Conservation (phyloP, 148 eudicot species). For the Rheum nobile region DNA sequence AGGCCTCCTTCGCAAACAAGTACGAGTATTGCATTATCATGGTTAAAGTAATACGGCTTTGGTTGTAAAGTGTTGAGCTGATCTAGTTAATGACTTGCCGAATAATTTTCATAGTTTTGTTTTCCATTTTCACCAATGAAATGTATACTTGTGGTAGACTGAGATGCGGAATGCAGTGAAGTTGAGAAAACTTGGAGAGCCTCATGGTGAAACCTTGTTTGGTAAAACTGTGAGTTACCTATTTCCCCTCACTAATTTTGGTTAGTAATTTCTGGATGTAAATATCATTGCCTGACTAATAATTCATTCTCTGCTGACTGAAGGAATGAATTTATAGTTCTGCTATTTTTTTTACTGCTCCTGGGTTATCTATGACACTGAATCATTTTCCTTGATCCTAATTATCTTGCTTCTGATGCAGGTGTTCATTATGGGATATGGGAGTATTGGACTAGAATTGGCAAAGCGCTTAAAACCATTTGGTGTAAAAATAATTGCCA, state of each 20-base stretch:
- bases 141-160: constrained; percentile 27
- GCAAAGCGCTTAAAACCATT: constrained; percentile 90
- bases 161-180: constrained; percentile 69
- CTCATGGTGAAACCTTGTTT: constrained; percentile 64
- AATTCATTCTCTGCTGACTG: neutral
- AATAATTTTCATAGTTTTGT: neutral
- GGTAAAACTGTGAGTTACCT: constrained; percentile 71
- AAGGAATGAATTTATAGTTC: neutral
- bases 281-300: neutral
- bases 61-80: neutral
- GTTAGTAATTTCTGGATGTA: neutral
- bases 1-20: constrained; percentile 92
- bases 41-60: neutral
- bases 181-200: constrained; percentile 64
- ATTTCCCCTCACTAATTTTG: too few relatives aligned
- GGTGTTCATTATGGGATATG: constrained; percentile 89
- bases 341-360: neutral
- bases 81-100: neutral
- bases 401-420: constrained; percentile 14
- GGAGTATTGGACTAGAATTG: constrained; percentile 72
- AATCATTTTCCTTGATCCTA: neutral
- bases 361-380: neutral
- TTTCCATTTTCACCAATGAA: neutral
- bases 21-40: constrained; percentile 11
- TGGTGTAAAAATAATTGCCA: constrained; percentile 78